Conservation (phyloP, 2,329 filamentous ascomycete species). For the Leptosphaerulina australis region DNA sequence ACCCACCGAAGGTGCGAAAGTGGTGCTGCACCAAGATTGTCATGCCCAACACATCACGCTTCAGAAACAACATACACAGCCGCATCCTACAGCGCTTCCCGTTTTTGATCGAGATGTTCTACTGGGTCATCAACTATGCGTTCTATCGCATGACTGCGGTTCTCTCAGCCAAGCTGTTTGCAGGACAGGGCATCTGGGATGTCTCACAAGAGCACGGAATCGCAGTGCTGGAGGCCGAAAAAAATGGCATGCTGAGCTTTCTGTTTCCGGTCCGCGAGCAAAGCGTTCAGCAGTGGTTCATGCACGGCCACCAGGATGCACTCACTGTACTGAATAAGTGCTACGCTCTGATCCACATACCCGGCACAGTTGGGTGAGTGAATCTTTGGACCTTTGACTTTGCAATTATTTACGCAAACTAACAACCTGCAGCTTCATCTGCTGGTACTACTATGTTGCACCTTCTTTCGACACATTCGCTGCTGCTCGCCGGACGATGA, state of each 20-base stretch:
- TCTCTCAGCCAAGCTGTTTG: constrained; percentile 59
- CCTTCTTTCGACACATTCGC: constrained; percentile 56
- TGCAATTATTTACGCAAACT: constrained; percentile 5
- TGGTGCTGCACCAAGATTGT: constrained; percentile 59
- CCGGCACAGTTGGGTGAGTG: constrained; percentile 63
- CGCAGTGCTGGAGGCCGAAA: constrained; percentile 61
- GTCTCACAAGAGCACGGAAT: constrained; percentile 63
- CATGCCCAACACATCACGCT: constrained; percentile 67
- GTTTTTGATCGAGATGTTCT: constrained; percentile 75
- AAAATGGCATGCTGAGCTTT: constrained; percentile 57
- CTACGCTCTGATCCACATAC: constrained; percentile 66
- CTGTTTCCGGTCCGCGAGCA: constrained; percentile 61
- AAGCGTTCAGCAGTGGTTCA: constrained; percentile 63
- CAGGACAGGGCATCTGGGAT: constrained; percentile 61
- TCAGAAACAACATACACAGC: constrained; percentile 65
- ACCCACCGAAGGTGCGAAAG: constrained; percentile 57
- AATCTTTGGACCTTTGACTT: constrained; percentile 26
- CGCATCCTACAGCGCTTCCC: constrained; percentile 70
- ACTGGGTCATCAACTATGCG: constrained; percentile 70
- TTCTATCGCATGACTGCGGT: constrained; percentile 67
- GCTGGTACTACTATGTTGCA: constrained; percentile 67
- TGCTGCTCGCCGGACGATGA: constrained; percentile 54
- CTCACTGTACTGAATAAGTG: constrained; percentile 64
- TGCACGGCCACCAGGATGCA: constrained; percentile 59
- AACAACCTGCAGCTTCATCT: constrained; percentile 59